Evolutionary conservation across 148 eudicot species (phyloP).

Genomic region (Arctostaphylos glauca): DNA sequence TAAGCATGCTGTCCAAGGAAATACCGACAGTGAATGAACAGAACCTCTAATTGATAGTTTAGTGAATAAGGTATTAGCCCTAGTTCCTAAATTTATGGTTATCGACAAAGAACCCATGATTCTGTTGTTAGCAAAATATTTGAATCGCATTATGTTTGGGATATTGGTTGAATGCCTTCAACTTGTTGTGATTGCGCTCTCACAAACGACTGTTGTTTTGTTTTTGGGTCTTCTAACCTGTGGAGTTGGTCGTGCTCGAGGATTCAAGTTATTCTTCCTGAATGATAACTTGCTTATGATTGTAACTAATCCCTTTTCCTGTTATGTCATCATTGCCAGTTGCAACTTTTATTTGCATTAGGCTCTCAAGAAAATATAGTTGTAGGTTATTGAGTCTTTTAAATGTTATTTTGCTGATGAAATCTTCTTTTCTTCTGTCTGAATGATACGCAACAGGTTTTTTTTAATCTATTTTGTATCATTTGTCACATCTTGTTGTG

Average conservation of each 20-base stretch:
- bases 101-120: background rate
- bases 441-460: background rate
- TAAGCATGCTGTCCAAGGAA: background rate
- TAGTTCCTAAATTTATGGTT: background rate
- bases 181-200: background rate
- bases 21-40: too few relatives aligned
- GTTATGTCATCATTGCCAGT: conserved; percentile 1
- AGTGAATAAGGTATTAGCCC: background rate
- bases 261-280: background rate
- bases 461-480: background rate
- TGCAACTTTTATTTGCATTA: background rate
- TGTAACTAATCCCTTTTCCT: background rate
- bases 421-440: background rate
- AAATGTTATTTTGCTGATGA: background rate
- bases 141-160: background rate
- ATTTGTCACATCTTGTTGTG: background rate
- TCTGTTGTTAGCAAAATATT: background rate
- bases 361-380: background rate
- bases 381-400: background rate
- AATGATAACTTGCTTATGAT: background rate
- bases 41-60: background rate
- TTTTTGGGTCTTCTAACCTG: background rate
- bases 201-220: background rate
- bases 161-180: background rate
- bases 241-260: background rate